These are phyloP conservation scores for Mycena metata DNA, from an alignment of 768 basidiomycete genomes.

Conservation along the genomic window DNA sequence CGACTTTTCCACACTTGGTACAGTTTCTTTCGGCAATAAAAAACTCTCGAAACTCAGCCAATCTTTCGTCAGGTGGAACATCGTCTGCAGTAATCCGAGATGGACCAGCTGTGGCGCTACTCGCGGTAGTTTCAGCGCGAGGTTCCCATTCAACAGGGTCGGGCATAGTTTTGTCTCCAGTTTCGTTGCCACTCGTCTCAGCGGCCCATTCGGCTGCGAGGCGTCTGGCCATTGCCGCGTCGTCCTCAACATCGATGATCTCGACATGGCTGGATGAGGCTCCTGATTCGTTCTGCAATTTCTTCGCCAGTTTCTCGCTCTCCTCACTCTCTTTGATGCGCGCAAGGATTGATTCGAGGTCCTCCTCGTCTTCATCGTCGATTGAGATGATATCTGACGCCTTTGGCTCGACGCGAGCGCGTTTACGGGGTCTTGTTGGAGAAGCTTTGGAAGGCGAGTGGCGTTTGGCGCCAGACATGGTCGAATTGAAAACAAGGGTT, in stretches of 20 bases:
- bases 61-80: slow-evolving; percentile 47
- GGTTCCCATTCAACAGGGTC: slow-evolving; percentile 26
- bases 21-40: slow-evolving; percentile 55
- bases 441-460: slow-evolving; percentile 11
- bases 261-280: slow-evolving; percentile 18
- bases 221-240: slow-evolving; percentile 54
- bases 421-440: slow-evolving; percentile 41
- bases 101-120: slow-evolving; percentile 3
- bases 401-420: slow-evolving; percentile 22
- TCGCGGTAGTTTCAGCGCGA: slow-evolving; percentile 26
- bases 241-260: slow-evolving; percentile 46
- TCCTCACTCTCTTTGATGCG: slow-evolving; percentile 60
- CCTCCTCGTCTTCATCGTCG: slow-evolving; percentile 54
- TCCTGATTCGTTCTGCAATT: slow-evolving; percentile 50
- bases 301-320: slow-evolving; percentile 55
- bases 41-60: slow-evolving; percentile 50
- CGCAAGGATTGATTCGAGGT: slow-evolving; percentile 55
- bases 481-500: neutral
- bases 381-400: slow-evolving; percentile 40
- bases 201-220: slow-evolving; percentile 57
- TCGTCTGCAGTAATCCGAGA: slow-evolving; percentile 11
- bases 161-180: slow-evolving; percentile 20
- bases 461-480: slow-evolving; percentile 25
- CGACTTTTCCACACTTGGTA: slow-evolving; percentile 50
- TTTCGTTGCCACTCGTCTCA: slow-evolving; percentile 35